Percentiles rank a stretch among this genome's conserved stretches.
phyloP scores from a whole-genome alignment of 768 basidiomycete genomes.

The Flagelloscypha sp. region DNA sequence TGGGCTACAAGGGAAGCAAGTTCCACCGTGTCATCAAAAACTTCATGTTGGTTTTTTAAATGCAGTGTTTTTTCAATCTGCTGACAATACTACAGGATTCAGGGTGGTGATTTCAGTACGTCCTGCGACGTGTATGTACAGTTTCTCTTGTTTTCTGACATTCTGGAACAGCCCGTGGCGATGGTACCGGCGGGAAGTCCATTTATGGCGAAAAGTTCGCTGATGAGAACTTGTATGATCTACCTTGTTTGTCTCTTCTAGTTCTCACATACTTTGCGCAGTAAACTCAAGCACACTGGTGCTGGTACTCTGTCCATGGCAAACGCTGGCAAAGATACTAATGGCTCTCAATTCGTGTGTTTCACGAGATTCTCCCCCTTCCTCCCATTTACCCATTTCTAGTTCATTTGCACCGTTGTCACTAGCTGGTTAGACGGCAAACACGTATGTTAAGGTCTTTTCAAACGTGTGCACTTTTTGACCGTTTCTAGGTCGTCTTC shows the following conservation, averaged over 20 bases:
- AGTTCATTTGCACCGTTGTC: conserved; percentile 89
- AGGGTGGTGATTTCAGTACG: conserved; percentile 97
- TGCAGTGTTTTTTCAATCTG: neutral
- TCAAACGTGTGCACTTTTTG: too few species aligned
- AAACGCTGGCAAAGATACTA: conserved; percentile 87
- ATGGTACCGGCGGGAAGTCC: conserved; percentile 91
- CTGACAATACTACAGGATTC: conserved; percentile 52
- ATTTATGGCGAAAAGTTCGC: conserved; percentile 88
- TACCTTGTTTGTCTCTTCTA: neutral
- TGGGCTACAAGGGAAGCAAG: conserved; percentile 89
- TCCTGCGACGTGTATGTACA: conserved; percentile 14
- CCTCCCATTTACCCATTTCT: conserved; percentile 11
- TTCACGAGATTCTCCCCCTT: conserved; percentile 1
- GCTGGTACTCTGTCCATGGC: conserved; percentile 91
- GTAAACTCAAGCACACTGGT: conserved; percentile 91
- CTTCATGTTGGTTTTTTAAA: conserved; percentile 59
- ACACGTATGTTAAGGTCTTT: conserved; percentile 45
- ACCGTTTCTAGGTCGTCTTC: conserved; percentile 75
- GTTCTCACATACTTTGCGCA: conserved; percentile 21
- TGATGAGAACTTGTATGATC: conserved; percentile 89
- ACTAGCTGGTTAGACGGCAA: conserved; percentile 89
- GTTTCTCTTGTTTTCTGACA: conserved; percentile 12
- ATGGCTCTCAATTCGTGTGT: conserved; percentile 87
- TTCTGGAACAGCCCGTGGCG: conserved; percentile 56
- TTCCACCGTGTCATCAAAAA: conserved; percentile 96